A percentile compares a stretch with the other conserved stretches of the same genome.
Evolutionary conservation across 495 filamentous ascomycete genomes (phyloP).

Genomic region (Evernia prunastri): DNA sequence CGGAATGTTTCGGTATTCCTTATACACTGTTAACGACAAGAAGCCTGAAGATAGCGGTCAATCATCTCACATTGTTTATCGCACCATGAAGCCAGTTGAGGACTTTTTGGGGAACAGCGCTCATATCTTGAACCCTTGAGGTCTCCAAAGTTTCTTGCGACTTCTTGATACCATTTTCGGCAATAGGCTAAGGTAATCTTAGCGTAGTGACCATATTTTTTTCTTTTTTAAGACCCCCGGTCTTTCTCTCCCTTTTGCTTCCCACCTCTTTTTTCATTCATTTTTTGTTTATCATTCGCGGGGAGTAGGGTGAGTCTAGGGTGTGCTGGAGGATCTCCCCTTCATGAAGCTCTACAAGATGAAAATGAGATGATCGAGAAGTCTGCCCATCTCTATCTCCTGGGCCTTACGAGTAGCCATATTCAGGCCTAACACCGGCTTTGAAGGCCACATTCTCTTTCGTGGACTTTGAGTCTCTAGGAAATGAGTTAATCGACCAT

Average conservation of each 20-base stretch:
- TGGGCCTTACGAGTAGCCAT: not conserved
- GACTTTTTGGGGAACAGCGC: slow-evolving; percentile 77
- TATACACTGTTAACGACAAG: slow-evolving; percentile 15
- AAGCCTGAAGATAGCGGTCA: not conserved
- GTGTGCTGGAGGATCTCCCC: not conserved
- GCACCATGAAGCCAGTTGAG: slow-evolving; percentile 94
- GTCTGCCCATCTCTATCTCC: not conserved
- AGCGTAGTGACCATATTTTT: not conserved
- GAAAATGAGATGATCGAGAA: no score
- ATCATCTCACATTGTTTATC: slow-evolving; percentile 59
- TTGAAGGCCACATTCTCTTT: not conserved
- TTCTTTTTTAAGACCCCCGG: not conserved
- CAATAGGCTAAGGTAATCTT: no score
- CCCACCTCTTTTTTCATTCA: not conserved
- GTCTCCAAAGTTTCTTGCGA: not conserved
- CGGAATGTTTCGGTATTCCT: slow-evolving; percentile 92
- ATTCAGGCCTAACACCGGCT: not conserved
- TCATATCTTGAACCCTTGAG: slow-evolving; percentile 40
- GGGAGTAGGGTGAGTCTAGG: not conserved
- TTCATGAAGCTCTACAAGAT: not conserved
- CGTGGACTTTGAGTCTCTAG: not conserved
- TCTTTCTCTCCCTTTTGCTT: not conserved
- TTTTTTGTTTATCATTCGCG: not conserved
- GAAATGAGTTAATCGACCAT: no score
- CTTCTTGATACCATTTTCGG: not conserved